These are phyloP conservation scores for Saccharum officinarum DNA, from an alignment of 176 grass and related monocot genomes.

Conservation along the genomic window DNA sequence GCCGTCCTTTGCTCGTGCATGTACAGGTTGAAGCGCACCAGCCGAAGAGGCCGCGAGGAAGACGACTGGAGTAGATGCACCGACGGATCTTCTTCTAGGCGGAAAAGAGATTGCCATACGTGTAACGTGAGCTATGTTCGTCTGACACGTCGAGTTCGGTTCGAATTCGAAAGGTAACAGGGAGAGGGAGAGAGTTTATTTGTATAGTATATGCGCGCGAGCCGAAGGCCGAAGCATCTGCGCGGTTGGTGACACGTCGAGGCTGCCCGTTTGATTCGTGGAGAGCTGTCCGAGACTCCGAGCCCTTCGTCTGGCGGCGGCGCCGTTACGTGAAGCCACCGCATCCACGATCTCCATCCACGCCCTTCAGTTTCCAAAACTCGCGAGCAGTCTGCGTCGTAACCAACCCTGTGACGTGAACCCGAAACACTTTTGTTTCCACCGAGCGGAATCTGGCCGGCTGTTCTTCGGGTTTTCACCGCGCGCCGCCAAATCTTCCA, in stretches of 20 bases:
- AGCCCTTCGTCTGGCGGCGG: neutral
- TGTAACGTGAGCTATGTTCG: neutral
- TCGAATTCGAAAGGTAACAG: neutral
- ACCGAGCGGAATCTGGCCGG: neutral
- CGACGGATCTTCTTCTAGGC: neutral
- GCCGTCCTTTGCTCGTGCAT: neutral
- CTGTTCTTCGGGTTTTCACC: neutral
- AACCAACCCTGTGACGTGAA: neutral
- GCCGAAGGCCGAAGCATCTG: neutral
- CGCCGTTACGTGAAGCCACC: neutral
- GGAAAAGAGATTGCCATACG: neutral
- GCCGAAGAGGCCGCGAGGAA: neutral
- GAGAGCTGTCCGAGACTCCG: neutral
- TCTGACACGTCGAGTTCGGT: neutral
- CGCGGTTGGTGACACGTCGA: neutral
- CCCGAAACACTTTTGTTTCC: neutral
- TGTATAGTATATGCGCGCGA: neutral
- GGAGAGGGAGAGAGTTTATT: neutral
- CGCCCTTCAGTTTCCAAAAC: neutral
- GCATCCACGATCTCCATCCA: constrained; percentile 13
- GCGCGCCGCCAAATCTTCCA: neutral
- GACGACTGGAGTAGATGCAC: neutral
- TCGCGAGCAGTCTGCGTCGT: neutral
- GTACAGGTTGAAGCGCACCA: constrained; percentile 20
- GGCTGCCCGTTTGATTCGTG: neutral